These are phyloP conservation scores for Gossypium trilobum DNA, from an alignment of 441 rosid genomes.

Conservation along the genomic window DNA sequence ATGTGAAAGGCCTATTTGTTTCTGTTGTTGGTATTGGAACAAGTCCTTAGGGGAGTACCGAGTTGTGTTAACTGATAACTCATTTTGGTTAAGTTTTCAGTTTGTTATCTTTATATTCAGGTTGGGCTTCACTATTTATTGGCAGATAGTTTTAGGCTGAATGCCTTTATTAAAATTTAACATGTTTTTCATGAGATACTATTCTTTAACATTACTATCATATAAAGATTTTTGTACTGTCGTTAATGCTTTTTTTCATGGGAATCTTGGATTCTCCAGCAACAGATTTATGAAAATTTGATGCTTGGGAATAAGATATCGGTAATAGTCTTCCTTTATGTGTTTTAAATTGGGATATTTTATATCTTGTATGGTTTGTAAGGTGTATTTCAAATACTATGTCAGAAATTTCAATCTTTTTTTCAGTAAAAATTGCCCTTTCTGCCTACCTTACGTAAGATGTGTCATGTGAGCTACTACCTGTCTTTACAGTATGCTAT, in stretches of 20 bases:
- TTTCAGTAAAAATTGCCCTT: background rate
- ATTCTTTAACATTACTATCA: background rate
- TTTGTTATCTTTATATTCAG: background rate
- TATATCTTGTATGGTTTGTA: background rate
- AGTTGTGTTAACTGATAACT: background rate
- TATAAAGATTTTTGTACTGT: background rate
- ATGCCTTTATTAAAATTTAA: background rate
- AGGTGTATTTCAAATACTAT: background rate
- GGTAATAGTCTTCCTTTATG: background rate
- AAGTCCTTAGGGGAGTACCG: background rate
- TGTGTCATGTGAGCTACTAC: background rate
- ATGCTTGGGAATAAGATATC: background rate
- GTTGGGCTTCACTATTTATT: background rate
- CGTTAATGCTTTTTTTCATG: background rate
- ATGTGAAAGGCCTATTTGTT: background rate
- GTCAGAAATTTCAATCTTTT: background rate
- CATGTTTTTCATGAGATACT: background rate
- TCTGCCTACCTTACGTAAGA: background rate
- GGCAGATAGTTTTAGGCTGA: background rate
- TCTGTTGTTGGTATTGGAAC: background rate
- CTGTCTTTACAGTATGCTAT: background rate
- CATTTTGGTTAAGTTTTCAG: background rate
- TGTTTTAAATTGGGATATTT: background rate
- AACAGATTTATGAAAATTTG: conserved; percentile 5
- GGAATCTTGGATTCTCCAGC: background rate